A percentile compares a stretch with the other conserved stretches of the same genome.
Evolutionary conservation across 2,329 filamentous ascomycete genomes (phyloP).

Genomic region (Didymella arachidicola): DNA sequence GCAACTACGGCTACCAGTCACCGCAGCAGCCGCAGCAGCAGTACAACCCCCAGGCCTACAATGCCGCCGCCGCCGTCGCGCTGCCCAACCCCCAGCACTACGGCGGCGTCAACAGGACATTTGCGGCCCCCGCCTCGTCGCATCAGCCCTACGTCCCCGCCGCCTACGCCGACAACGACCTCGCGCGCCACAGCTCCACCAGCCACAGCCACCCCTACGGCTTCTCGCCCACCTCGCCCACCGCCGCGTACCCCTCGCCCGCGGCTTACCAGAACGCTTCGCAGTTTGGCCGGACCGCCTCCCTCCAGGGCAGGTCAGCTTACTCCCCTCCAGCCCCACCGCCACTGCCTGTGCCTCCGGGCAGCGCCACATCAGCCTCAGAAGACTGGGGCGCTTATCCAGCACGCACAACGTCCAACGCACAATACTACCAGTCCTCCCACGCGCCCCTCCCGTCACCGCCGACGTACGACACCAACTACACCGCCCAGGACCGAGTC

Average conservation of each 20-base stretch:
- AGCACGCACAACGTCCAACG: slow-evolving; percentile 37
- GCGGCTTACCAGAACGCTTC: slow-evolving; percentile 39
- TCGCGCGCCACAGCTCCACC: slow-evolving; percentile 42
- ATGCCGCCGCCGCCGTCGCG: slow-evolving; percentile 48
- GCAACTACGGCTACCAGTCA: slow-evolving; percentile 55
- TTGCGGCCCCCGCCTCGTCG: slow-evolving; percentile 36
- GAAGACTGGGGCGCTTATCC: slow-evolving; percentile 49
- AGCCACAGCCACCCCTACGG: slow-evolving; percentile 48
- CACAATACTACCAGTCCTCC: slow-evolving; percentile 42
- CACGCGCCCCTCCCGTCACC: slow-evolving; percentile 49
- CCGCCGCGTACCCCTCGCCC: slow-evolving; percentile 42
- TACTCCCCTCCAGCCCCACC: slow-evolving; percentile 49
- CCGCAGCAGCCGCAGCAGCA: slow-evolving; percentile 45
- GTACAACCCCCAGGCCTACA: slow-evolving; percentile 71
- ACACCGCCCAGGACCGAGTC: slow-evolving; percentile 37
- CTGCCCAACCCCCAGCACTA: slow-evolving; percentile 71
- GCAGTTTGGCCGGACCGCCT: slow-evolving; percentile 43
- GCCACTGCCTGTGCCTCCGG: slow-evolving; percentile 47
- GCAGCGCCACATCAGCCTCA: slow-evolving; percentile 40
- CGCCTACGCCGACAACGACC: slow-evolving; percentile 50
- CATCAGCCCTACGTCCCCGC: slow-evolving; percentile 57
- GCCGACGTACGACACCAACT: slow-evolving; percentile 41
- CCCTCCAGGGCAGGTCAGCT: slow-evolving; percentile 42
- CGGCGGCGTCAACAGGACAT: slow-evolving; percentile 49
- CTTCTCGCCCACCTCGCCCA: slow-evolving; percentile 48